A percentile compares a stretch with the other conserved stretches of the same genome.
These are phyloP conservation scores for Suhomyces faveliae DNA, from an alignment of 805 yeast genomes.

Conservation along the genomic window DNA sequence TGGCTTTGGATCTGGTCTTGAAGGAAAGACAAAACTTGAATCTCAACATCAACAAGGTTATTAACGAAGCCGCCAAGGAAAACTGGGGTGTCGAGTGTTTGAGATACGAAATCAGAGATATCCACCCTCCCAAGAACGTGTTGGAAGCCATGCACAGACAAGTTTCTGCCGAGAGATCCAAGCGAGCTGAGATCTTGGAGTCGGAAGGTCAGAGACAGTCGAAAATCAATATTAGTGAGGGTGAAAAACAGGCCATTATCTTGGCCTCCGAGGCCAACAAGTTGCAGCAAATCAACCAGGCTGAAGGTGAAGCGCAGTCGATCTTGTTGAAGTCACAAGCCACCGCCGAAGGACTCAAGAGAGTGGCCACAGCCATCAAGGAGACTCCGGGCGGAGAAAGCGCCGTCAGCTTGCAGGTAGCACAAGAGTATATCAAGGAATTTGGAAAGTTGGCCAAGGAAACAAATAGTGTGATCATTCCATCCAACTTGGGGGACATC, in stretches of 20 bases:
- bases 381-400: constrained; percentile 69
- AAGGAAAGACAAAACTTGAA: constrained; percentile 74
- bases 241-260: constrained; percentile 67
- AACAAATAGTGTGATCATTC: constrained; percentile 72
- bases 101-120: constrained; percentile 84
- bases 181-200: constrained; percentile 83
- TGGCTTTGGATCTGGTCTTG: constrained; percentile 74
- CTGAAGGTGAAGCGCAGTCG: constrained; percentile 75
- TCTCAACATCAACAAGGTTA: constrained; percentile 68
- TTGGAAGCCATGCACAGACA: constrained; percentile 90
- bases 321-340: constrained; percentile 66
- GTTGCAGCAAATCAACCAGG: constrained; percentile 60
- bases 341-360: constrained; percentile 66
- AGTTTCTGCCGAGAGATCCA: constrained; percentile 82
- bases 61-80: constrained; percentile 79
- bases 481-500: constrained; percentile 72
- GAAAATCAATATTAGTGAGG: constrained; percentile 81
- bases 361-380: constrained; percentile 64
- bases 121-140: constrained; percentile 82
- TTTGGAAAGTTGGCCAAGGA: constrained; percentile 83
- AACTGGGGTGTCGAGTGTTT: constrained; percentile 82
- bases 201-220: constrained; percentile 82
- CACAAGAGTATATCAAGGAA: constrained; percentile 80
- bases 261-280: constrained; percentile 73
- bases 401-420: constrained; percentile 77